Percentiles rank a stretch among this genome's conserved stretches.
phyloP scores from a whole-genome alignment of 805 yeast species.

The Kodamaea sagamina region DNA sequence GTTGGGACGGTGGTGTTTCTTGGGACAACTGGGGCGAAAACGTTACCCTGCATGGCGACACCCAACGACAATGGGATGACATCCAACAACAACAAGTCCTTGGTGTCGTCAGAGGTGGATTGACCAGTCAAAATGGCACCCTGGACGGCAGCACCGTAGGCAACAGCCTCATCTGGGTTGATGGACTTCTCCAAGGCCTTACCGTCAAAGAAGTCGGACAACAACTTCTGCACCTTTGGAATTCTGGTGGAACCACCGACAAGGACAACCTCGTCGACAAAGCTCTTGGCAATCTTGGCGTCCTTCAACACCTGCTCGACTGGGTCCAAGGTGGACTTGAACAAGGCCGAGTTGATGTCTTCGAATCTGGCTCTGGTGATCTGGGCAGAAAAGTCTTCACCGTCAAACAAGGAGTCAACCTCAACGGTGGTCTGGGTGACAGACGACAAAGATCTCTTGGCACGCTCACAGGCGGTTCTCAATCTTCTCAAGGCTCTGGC shows the following conservation, averaged over 20 bases:
- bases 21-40: conserved; percentile 52
- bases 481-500: conserved; percentile 53
- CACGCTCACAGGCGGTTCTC: conserved; percentile 55
- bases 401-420: conserved; percentile 51
- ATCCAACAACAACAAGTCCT: conserved; percentile 52
- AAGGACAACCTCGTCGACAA: conserved; percentile 50
- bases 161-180: conserved; percentile 55
- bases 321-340: conserved; percentile 52
- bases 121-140: conserved; percentile 55
- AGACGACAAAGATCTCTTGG: conserved; percentile 52
- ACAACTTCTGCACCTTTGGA: conserved; percentile 52
- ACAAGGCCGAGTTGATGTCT: conserved; percentile 51
- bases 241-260: conserved; percentile 56
- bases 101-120: conserved; percentile 51
- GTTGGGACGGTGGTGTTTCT: conserved; percentile 55
- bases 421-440: conserved; percentile 52
- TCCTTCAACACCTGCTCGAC: conserved; percentile 53
- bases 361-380: conserved; percentile 54
- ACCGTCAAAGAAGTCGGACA: conserved; percentile 53
- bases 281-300: conserved; percentile 43
- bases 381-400: conserved; percentile 52
- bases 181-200: conserved; percentile 51
- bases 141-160: conserved; percentile 54
- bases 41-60: conserved; percentile 54
- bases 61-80: conserved; percentile 53